Conservation (phyloP, 768 basidiomycete genomes). For the Rhizopogon rudus region DNA sequence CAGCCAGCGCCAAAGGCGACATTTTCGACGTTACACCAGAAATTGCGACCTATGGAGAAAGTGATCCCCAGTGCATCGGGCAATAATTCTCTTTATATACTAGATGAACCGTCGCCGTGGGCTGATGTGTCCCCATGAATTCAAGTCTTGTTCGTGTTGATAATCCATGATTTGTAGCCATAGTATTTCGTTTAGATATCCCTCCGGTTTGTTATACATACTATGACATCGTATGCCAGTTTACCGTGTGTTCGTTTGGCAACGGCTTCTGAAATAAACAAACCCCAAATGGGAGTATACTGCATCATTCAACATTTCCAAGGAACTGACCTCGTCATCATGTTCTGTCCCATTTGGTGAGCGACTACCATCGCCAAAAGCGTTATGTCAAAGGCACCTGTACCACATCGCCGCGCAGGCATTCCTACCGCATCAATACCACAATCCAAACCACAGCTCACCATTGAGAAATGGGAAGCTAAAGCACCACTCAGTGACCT, state of each 20-base stretch:
- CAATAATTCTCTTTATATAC: slow-evolving; percentile 9
- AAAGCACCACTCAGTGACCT: slow-evolving; percentile 71
- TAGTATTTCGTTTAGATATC: background rate
- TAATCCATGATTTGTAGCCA: background rate
- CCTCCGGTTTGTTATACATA: background rate
- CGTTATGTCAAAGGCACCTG: slow-evolving; percentile 2
- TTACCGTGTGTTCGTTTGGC: slow-evolving; percentile 3
- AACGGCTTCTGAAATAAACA: slow-evolving; percentile 6
- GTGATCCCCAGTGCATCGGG: slow-evolving; percentile 2
- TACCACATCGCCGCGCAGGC: slow-evolving; percentile 20
- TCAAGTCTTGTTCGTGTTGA: background rate
- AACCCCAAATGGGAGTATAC: background rate
- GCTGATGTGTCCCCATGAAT: slow-evolving; percentile 12
- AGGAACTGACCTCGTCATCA: background rate
- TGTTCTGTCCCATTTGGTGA: background rate
- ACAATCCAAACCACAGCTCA: slow-evolving; percentile 44
- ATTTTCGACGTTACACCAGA: slow-evolving; percentile 12
- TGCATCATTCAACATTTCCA: no score
- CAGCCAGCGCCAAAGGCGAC: slow-evolving; percentile 20
- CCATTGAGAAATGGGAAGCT: slow-evolving; percentile 89
- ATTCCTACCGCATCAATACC: slow-evolving; percentile 19
- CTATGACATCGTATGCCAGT: no score
- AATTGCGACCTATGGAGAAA: slow-evolving; percentile 9
- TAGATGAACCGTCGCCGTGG: slow-evolving; percentile 29
- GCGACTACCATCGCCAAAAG: background rate